phyloP scores from a whole-genome alignment of 768 basidiomycete genomes.

The Termitomyces sp. region DNA sequence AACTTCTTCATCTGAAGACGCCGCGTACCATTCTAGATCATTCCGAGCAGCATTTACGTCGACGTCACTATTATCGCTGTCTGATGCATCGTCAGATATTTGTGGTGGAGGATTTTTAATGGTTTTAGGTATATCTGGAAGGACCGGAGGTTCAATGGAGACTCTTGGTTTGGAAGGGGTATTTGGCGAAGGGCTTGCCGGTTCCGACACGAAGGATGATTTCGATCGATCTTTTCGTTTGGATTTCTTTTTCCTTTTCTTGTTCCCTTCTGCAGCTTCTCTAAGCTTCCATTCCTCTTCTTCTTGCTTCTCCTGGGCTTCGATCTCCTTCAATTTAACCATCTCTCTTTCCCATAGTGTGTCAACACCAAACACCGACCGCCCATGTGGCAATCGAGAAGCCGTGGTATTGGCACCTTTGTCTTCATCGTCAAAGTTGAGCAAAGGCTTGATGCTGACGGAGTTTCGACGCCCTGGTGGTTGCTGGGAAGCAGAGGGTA shows the following conservation, averaged over 20 bases:
- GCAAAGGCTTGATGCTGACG: slow-evolving; percentile 52
- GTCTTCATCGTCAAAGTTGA: slow-evolving; percentile 56
- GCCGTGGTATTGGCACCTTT: slow-evolving; percentile 22
- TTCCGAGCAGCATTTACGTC: slow-evolving; percentile 11
- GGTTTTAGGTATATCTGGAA: slow-evolving; percentile 38
- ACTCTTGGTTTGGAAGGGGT: slow-evolving; percentile 21
- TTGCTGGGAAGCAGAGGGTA: slow-evolving; percentile 29
- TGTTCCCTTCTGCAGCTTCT: slow-evolving; percentile 43
- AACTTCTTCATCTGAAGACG: slow-evolving; percentile 62
- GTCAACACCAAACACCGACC: slow-evolving; percentile 92
- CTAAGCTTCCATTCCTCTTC: slow-evolving; percentile 43
- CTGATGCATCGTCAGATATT: slow-evolving; percentile 41
- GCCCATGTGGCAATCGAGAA: slow-evolving; percentile 34
- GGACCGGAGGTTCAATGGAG: slow-evolving; percentile 35
- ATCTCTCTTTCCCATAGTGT: slow-evolving; percentile 91
- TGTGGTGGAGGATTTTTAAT: slow-evolving; percentile 31
- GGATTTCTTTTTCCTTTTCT: slow-evolving; percentile 41
- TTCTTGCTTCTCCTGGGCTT: slow-evolving; percentile 58
- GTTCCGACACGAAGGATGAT: not conserved
- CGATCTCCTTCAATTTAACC: slow-evolving; percentile 71
- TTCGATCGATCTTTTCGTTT: slow-evolving; percentile 37
- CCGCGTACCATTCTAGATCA: slow-evolving; percentile 38
- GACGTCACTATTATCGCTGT: slow-evolving; percentile 46
- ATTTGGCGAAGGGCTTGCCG: slow-evolving; percentile 10
- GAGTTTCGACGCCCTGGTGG: slow-evolving; percentile 45